Evolutionary conservation across 129 eudicot genomes (phyloP).

Genomic region (Flaveria robusta): DNA sequence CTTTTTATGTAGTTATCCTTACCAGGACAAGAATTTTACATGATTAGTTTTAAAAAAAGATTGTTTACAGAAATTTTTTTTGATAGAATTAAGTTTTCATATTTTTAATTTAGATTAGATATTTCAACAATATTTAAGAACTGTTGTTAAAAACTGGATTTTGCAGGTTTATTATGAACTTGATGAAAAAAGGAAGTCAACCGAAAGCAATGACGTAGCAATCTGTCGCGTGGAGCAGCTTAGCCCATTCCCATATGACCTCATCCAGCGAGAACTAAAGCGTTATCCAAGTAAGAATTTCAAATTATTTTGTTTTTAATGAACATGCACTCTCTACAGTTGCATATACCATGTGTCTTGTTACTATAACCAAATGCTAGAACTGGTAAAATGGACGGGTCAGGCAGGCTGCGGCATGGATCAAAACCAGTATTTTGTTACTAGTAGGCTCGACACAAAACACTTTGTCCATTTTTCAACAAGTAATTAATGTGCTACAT

Average conservation of each 20-base stretch:
- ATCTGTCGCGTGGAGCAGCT: constrained; percentile 96
- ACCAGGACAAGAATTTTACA: neutral
- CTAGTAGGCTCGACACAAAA: neutral
- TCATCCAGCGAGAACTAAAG: constrained; percentile 85
- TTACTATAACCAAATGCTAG: neutral
- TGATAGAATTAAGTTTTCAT: neutral
- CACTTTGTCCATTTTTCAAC: neutral
- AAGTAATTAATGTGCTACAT: neutral
- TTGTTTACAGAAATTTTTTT: too few species aligned
- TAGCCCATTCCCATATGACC: constrained; percentile 96
- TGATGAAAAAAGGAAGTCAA: constrained; percentile 72
- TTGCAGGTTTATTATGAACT: constrained; percentile 88
- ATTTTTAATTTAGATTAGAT: neutral
- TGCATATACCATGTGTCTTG: constrained; percentile 1
- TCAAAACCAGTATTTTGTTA: too few species aligned
- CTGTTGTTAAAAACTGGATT: constrained; percentile 12
- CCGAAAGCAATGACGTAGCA: constrained; percentile 61
- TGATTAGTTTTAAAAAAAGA: neutral
- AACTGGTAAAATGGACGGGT: neutral
- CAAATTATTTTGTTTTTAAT: neutral
- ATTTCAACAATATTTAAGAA: neutral
- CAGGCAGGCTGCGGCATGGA: neutral
- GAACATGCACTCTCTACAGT: neutral
- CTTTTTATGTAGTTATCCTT: neutral
- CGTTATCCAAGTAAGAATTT: constrained; percentile 83